These are phyloP conservation scores for Fusarium keratoplasticum DNA, from an alignment of 2,329 filamentous ascomycete species.

Conservation along the genomic window DNA sequence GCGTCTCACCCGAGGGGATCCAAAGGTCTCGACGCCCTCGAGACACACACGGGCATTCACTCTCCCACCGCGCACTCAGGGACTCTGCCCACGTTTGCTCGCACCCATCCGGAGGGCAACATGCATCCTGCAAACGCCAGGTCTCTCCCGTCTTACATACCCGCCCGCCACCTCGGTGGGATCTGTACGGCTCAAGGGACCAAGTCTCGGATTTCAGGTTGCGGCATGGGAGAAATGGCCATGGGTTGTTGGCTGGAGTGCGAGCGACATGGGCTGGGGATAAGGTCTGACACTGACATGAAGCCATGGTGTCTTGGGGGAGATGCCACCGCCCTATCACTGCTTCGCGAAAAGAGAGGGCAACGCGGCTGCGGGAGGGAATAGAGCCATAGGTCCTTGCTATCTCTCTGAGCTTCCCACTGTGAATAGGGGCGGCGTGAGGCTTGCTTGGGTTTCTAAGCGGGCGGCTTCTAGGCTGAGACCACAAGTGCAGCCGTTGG, in stretches of 20 bases:
- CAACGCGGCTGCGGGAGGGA: constrained; percentile 1
- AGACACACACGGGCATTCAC: constrained; percentile 14
- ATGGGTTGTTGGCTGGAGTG: constrained; percentile 6
- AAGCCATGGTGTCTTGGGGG: constrained; percentile 22
- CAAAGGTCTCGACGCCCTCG: constrained; percentile 22
- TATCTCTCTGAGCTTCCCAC: constrained; percentile 2
- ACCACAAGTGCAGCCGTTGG: constrained; percentile 29
- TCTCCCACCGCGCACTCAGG: neutral
- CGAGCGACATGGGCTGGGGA: constrained; percentile 6
- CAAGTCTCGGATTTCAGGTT: constrained; percentile 10
- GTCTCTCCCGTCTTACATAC: constrained; percentile 33
- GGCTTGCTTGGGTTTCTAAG: constrained; percentile 12
- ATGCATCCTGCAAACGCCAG: constrained; percentile 28
- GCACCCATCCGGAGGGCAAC: neutral
- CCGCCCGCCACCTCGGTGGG: constrained; percentile 24
- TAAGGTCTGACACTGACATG: constrained; percentile 12
- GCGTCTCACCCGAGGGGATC: constrained; percentile 28
- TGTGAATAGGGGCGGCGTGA: constrained; percentile 24
- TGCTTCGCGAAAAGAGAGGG: neutral
- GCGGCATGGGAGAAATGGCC: neutral
- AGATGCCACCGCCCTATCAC: constrained; percentile 1
- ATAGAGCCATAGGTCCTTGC: constrained; percentile 6
- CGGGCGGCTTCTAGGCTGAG: constrained; percentile 28
- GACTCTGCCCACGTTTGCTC: constrained; percentile 11
- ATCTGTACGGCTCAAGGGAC: constrained; percentile 14